These are phyloP conservation scores for Pythium rishiriense DNA, from an alignment of 352 stramenopile genomes.

Conservation along the genomic window DNA sequence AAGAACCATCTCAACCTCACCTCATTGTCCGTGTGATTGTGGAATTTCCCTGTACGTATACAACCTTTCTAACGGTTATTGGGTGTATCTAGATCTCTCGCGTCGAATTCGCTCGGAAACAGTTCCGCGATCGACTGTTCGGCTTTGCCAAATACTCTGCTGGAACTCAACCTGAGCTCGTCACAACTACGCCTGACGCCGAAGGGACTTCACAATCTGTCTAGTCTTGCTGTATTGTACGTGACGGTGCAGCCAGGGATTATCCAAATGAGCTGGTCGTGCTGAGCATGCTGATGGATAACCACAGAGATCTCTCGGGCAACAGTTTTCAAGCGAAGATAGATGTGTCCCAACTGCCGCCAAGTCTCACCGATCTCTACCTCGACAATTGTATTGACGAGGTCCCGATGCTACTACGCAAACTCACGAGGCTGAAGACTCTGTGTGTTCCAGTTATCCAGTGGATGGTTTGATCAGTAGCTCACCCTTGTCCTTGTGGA, in stretches of 20 bases:
- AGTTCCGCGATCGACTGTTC: not conserved
- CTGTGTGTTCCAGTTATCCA: not conserved
- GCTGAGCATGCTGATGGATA: not conserved
- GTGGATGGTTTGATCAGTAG: not conserved
- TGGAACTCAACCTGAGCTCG: conserved; percentile 1
- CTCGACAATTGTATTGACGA: conserved; percentile 4
- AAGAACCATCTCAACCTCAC: conserved; percentile 1
- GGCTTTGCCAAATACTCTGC: not conserved
- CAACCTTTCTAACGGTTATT: not conserved
- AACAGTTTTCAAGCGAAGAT: not conserved
- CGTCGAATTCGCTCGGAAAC: not conserved
- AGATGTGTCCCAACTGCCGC: not conserved
- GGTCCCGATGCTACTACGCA: not conserved
- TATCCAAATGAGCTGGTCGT: too few relatives aligned
- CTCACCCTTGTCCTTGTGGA: not conserved
- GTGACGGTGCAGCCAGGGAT: not conserved
- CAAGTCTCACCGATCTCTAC: not conserved
- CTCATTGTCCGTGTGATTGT: too few relatives aligned
- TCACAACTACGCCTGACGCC: not conserved
- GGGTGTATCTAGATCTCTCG: not conserved
- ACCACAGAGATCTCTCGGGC: conserved; percentile 1
- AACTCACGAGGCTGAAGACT: not conserved
- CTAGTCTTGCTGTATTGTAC: not conserved
- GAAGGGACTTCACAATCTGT: not conserved
- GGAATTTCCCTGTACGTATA: too few relatives aligned